Evolutionary conservation across 2,329 filamentous ascomycete genomes (phyloP), one percentile per base, ranked within the genome.

Genomic region (Fusarium buxicola): DNA sequence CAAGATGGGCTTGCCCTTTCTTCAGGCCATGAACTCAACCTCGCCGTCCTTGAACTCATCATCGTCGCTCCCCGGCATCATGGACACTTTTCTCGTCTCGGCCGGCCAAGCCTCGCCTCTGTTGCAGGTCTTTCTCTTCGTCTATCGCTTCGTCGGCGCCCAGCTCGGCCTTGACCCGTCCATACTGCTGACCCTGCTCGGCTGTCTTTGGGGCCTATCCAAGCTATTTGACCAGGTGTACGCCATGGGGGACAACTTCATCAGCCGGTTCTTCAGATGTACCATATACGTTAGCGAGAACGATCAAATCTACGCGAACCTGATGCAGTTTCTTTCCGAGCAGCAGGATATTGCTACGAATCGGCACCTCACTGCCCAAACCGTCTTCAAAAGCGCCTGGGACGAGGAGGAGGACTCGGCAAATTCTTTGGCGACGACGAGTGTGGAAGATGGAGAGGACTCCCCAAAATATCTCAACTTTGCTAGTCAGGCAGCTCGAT

Each of bases 251-350:
- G 72, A 75, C 40, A 58, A 66, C 10, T 52, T 83, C 13, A 60
- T 84, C 25, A 73, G 74, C n/a, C 71, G 73, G 7, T 77, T 85
- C 61, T 77, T 86, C 51, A 84, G 81, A 73, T 80, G 81, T 47
- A 80, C 77, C 59, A 78, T 89, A 52, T 80, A 81, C 46, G 77
- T 89, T 43, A 79, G 76, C 55, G 82, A 81, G 57, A 79, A 78
- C 38, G 86, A 89, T 66, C 81, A 84, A 50, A 86, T 88, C 25
- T 87, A 87, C 66, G 47, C 71, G 4, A 83, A 88, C 48, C 66
- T 89, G 44, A 86, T 88, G 77, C 80, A 82, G 48, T 89, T 83
- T 77, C 78, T 88, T 8, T 82, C 83, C 0, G 72, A 79, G 35
- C 82, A 87, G 68, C 81, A 82, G 9, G 77, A 76, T 18, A 80